Evolutionary conservation across 2,329 filamentous ascomycete species (phyloP), one percentile per base, ranked within the genome.

Genomic region (Grosmannia clavigera): DNA sequence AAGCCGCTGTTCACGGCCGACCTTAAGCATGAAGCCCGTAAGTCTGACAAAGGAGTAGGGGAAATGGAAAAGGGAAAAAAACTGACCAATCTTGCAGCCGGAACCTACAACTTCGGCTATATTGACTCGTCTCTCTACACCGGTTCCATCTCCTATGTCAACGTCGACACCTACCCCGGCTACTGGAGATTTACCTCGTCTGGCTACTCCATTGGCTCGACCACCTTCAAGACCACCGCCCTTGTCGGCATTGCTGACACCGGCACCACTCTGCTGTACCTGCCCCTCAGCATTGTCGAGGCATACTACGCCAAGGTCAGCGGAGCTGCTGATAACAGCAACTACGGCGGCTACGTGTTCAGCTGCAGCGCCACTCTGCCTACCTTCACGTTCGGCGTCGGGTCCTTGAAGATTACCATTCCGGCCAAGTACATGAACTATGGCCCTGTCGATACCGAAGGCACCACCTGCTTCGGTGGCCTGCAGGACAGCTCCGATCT

Each of bases 181-280:
- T 83, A 78, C 73, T 85, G 81, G 81, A 72, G 76, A 60, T 81
- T 83, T 62, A 77, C 81, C 62, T 75, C 74, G 59, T 77, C 76
- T 63, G 73, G 75, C 52, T 71, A 75, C 61, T 72, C 76, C 53
- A 73, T 81, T 64, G 76, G 69, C 60, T 68, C 67, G 59, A 75
- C 75, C 16, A 75, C 73, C 66, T 80, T 79, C 75, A 68, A 73
- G 57, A 73, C 76, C 1, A 60, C 57, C 19, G 63, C 65, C 53
- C 62, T 64, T 58, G 63, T 59, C 3, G 70, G 67, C 27, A 73
- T 75, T 52, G 71, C 70, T 62, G 74, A 76, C 64, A 76, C 74
- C 25, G 74, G 74, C 65, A 75, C 74, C 40, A 74, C 74, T 5
- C 71, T 76, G 55, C 70, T 76, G 64, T 63, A 75, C 35, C 68